phyloP scores from a whole-genome alignment of 208 protist genomes.

The Leishmania gerbilli region DNA sequence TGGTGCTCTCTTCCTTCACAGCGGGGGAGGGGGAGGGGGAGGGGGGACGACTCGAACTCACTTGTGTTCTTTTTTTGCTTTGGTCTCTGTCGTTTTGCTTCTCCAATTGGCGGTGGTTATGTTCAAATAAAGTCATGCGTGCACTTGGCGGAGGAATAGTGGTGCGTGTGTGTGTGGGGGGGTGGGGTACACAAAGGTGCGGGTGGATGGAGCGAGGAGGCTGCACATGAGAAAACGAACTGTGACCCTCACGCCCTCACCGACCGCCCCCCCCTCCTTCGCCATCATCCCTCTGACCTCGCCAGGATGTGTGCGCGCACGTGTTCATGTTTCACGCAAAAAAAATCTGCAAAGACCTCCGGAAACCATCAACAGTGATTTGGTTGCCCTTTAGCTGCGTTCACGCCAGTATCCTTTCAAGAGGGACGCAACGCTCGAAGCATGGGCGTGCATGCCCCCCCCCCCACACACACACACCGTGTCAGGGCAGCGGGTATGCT shows the following conservation, averaged over 20 bases:
- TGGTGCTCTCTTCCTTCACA: not conserved
- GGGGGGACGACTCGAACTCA: no score
- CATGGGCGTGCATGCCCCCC: no score
- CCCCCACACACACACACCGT: no score
- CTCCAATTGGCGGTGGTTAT: not conserved
- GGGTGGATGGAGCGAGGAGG: not conserved
- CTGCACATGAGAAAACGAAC: not conserved
- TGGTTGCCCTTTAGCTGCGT: not conserved
- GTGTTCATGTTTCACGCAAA: not conserved
- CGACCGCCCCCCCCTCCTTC: not conserved
- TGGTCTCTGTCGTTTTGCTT: not conserved
- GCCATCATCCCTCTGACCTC: not conserved
- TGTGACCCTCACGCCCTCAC: not conserved
- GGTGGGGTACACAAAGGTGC: not conserved
- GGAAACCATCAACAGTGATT: not conserved
- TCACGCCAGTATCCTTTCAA: not conserved
- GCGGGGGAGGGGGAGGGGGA: not conserved
- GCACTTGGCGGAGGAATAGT: not conserved
- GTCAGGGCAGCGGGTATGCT: not conserved
- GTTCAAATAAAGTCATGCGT: not conserved
- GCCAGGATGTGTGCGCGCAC: not conserved
- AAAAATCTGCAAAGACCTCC: not conserved
- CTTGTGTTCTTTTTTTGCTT: not conserved
- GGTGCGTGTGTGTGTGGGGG: not conserved
- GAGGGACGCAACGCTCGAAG: not conserved